These are phyloP conservation scores for Penium margaritaceum DNA, from an alignment of 139 green algal genomes.

Conservation along the genomic window DNA sequence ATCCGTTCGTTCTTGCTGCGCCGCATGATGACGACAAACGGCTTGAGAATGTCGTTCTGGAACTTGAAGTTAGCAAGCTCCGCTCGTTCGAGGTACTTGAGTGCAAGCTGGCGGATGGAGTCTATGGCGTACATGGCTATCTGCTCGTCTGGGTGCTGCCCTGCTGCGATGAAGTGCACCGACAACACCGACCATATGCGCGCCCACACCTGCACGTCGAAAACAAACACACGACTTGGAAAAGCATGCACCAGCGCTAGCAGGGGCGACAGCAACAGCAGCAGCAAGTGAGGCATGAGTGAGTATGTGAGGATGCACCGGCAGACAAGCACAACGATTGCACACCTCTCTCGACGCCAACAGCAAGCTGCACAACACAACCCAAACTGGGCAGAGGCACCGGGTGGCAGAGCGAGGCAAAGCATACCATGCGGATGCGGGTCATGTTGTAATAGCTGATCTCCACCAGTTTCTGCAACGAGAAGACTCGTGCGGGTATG, in stretches of 20 bases:
- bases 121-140: slow-evolving; percentile 89
- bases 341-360: too few relatives aligned
- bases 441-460: slow-evolving; percentile 91
- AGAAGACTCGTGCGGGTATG: slow-evolving; percentile 72
- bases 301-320: too few relatives aligned
- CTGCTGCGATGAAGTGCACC: slow-evolving; percentile 81
- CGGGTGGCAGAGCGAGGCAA: too few relatives aligned
- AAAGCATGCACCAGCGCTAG: too few relatives aligned
- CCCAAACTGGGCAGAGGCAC: too few relatives aligned
- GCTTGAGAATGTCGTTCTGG: slow-evolving; percentile 95
- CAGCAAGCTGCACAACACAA: too few relatives aligned
- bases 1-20: slow-evolving; percentile 72
- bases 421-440: slow-evolving; percentile 74
- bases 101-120: slow-evolving; percentile 61
- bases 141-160: slow-evolving; percentile 56
- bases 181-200: slow-evolving; percentile 87
- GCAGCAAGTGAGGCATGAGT: too few relatives aligned
- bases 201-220: slow-evolving; percentile 73
- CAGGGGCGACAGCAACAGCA: too few relatives aligned
- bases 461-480: slow-evolving; percentile 90
- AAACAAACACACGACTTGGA: too few relatives aligned
- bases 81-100: slow-evolving; percentile 90
- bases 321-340: too few relatives aligned
- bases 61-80: slow-evolving; percentile 98
- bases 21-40: slow-evolving; percentile 93